Evolutionary conservation across 2,329 filamentous ascomycete genomes (phyloP).

Genomic region (Fusarium mangiferae): DNA sequence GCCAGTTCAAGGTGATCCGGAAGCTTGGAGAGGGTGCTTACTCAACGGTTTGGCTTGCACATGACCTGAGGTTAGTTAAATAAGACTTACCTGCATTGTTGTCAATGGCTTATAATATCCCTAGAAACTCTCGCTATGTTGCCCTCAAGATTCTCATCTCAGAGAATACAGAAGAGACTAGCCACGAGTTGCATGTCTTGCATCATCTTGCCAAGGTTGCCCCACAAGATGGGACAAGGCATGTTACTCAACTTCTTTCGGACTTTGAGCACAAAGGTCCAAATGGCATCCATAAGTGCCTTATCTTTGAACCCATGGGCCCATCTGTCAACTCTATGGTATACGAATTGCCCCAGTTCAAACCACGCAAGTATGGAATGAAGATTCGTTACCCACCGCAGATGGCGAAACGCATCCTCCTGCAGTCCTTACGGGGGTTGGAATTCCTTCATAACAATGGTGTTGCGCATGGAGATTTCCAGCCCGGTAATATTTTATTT

Average conservation of each 20-base stretch:
- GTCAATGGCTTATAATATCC: background rate
- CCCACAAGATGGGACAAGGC: background rate
- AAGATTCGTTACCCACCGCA: slow-evolving; percentile 9
- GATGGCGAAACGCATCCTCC: slow-evolving; percentile 20
- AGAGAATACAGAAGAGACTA: background rate
- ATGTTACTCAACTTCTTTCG: slow-evolving; percentile 47
- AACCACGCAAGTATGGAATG: background rate
- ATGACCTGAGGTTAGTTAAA: slow-evolving; percentile 43
- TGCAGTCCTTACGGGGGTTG: background rate
- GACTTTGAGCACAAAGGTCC: slow-evolving; percentile 47
- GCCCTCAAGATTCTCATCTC: slow-evolving; percentile 8
- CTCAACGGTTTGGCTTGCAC: slow-evolving; percentile 60
- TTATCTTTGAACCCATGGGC: slow-evolving; percentile 48
- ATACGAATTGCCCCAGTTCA: slow-evolving; percentile 14
- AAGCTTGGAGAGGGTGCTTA: slow-evolving; percentile 58
- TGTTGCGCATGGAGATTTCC: slow-evolving; percentile 13
- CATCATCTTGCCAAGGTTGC: background rate
- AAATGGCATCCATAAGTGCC: slow-evolving; percentile 47
- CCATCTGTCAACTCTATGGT: slow-evolving; percentile 39
- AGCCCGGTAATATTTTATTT: slow-evolving; percentile 18
- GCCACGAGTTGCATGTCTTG: slow-evolving; percentile 33
- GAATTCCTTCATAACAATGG: slow-evolving; percentile 1
- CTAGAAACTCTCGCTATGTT: slow-evolving; percentile 10
- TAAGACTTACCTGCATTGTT: rapidly evolving
- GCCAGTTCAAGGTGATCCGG: slow-evolving; percentile 55